phyloP scores from a whole-genome alignment of 2,329 filamentous ascomycete genomes.

The Neurospora crassa region DNA sequence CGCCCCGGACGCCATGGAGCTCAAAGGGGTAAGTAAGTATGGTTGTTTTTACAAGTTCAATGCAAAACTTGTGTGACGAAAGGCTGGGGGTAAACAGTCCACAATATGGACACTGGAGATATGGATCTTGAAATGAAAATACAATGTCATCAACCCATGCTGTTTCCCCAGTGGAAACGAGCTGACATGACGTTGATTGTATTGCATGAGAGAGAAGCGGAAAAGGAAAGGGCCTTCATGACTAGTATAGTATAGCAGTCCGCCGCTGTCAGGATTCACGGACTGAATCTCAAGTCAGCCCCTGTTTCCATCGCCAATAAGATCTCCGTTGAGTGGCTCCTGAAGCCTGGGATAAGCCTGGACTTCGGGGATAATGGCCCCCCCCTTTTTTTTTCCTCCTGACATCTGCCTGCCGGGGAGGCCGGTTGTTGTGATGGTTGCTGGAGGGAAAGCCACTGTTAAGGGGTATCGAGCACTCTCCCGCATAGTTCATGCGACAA shows the following conservation, averaged over 20 bases:
- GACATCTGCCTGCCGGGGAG: not conserved
- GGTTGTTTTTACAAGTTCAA: not conserved
- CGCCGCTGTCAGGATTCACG: not conserved
- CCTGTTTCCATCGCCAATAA: not conserved
- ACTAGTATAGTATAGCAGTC: not conserved
- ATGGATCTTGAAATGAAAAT: not conserved
- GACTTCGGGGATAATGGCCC: not conserved
- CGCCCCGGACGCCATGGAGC: slow-evolving; percentile 1
- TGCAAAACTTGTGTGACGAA: not conserved
- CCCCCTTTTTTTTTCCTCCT: not conserved
- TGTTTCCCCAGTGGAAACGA: not conserved
- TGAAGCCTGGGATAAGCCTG: not conserved
- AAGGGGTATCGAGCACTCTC: not conserved
- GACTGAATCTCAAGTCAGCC: not conserved
- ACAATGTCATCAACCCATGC: not conserved
- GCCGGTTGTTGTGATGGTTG: too few relatives aligned
- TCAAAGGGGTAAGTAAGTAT: not conserved
- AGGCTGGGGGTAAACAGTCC: not conserved
- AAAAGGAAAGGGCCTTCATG: not conserved
- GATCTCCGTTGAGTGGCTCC: not conserved
- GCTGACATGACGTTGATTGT: not conserved
- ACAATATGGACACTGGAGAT: not conserved
- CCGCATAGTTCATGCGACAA: fast-evolving
- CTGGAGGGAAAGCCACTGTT: not conserved
- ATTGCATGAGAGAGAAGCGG: not conserved